Percentiles rank a stretch among this genome's conserved stretches.
These are phyloP conservation scores for Papiliotrema nemorosa DNA, from an alignment of 1,284 basidiomycete species.

Conservation along the genomic window DNA sequence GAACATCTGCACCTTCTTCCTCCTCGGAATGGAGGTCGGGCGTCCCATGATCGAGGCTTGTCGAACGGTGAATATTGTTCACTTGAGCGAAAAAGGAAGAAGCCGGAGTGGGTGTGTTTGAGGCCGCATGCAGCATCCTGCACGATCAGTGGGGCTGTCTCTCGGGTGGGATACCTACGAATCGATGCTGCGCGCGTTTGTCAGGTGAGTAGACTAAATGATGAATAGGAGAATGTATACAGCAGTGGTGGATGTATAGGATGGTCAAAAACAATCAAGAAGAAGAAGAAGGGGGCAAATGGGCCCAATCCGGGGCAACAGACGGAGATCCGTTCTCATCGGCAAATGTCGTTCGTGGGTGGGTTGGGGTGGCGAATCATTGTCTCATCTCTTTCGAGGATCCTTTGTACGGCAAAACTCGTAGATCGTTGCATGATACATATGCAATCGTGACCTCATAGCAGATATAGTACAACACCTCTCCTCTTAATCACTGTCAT, in stretches of 20 bases:
- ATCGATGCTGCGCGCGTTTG: constrained; percentile 7
- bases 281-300: not conserved
- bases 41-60: constrained; percentile 40
- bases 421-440: not conserved
- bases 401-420: no score
- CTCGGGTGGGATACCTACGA: not conserved
- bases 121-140: constrained; percentile 37
- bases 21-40: constrained; percentile 38
- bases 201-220: not conserved
- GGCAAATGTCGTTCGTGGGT: not conserved
- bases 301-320: no score
- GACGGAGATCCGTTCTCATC: not conserved
- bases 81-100: constrained; percentile 19
- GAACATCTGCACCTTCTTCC: constrained; percentile 19
- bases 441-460: not conserved
- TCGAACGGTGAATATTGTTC: constrained; percentile 30
- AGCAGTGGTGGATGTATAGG: not conserved
- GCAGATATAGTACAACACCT: not conserved
- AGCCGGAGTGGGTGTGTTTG: constrained; percentile 18
- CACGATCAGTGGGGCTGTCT: not conserved
- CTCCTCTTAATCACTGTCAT: constrained; percentile 4
- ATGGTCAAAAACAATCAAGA: not conserved
- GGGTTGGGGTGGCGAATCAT: not conserved
- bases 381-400: not conserved
- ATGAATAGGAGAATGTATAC: not conserved